Base-by-base conservation (phyloP, 208 protist species). In the Vickermania spadyakhi region DNA sequence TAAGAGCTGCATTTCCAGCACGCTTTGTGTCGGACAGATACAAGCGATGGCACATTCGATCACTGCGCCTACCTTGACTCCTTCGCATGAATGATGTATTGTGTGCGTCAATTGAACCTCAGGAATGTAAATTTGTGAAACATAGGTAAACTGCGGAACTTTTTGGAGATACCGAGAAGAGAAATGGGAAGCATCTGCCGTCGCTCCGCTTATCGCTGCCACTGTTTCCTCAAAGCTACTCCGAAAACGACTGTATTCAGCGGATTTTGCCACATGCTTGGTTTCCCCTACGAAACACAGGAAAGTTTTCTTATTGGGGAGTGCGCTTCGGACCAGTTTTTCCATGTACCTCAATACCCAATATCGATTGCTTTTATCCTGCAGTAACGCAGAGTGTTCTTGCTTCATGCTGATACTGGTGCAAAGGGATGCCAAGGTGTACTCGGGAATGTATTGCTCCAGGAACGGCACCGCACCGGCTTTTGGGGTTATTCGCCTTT, bases 41-140 rank as follows among this genome's bases (percentile, higher is more conserved):
- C 56, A 36, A 22, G 58, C 36, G 36, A 94, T 78, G 4, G 60
- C 60, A 57, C 88, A 94, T 30, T 91, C 77, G 31, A 90, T 70
- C 1, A 91, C 72, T 0, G 77, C 78, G 21, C 88, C 88, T 18
- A 94, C 81, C 3, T 73, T 67, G 27, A 86, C 77, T n/a, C 79
- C 69, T 18, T 71, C 54, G 56, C 70, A 57, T 55, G 69, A 68
- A 72, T 94, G 88, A 0, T 62, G 49, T 41, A 94, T 54, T 2
- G 75, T 77, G 58, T 94, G 88, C 0, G 70, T 74, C 7, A 94
- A 52, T 68, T 94, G 88, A 49, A 94, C 58, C 56, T 86, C 79
- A 0, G 88, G 79, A 26, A 94, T 74, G 72, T 92, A 94, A 21
- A 94, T 60, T 28, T 91, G 81, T 0, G 84, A 91, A 3, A 91